Conservation (phyloP, 768 basidiomycete species). For the Hortiboletus flavorubellus region DNA sequence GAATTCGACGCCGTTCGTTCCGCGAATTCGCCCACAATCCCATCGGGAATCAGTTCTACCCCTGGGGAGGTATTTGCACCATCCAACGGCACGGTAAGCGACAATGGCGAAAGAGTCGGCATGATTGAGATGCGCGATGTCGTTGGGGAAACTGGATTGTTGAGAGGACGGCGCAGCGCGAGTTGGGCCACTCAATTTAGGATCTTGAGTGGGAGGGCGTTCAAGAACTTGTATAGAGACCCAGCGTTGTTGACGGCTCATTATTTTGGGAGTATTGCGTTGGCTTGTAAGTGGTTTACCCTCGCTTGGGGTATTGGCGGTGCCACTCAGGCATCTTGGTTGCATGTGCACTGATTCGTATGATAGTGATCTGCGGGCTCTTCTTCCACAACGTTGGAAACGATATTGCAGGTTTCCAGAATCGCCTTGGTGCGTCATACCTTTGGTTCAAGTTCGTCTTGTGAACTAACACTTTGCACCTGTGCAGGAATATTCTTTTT, state of each 20-base stretch:
- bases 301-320: no score
- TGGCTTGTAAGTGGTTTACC: slow-evolving; percentile 63
- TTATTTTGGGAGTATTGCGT: slow-evolving; percentile 76
- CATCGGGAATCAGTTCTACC: background rate
- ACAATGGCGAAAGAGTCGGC: slow-evolving; percentile 27
- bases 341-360: background rate
- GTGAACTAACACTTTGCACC: background rate
- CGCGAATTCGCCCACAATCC: slow-evolving; percentile 1
- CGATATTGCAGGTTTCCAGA: slow-evolving; percentile 97
- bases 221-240: slow-evolving; percentile 97
- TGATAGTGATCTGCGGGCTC: slow-evolving; percentile 81
- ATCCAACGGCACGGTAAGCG: slow-evolving; percentile 27
- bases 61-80: slow-evolving; percentile 5
- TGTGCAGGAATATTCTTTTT: slow-evolving; percentile 89
- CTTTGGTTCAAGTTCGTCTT: background rate
- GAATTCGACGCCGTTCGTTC: slow-evolving; percentile 53
- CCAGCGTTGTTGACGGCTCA: slow-evolving; percentile 89
- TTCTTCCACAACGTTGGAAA: slow-evolving; percentile 89
- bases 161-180: slow-evolving; percentile 76
- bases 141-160: slow-evolving; percentile 58
- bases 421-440: slow-evolving; percentile 64
- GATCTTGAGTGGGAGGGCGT: slow-evolving; percentile 92
- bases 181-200: slow-evolving; percentile 88
- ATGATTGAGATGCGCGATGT: slow-evolving; percentile 60
- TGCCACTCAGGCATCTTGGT: background rate